Evolutionary conservation across 208 protist genomes (phyloP).

Genomic region (Borovskyia barvae): DNA sequence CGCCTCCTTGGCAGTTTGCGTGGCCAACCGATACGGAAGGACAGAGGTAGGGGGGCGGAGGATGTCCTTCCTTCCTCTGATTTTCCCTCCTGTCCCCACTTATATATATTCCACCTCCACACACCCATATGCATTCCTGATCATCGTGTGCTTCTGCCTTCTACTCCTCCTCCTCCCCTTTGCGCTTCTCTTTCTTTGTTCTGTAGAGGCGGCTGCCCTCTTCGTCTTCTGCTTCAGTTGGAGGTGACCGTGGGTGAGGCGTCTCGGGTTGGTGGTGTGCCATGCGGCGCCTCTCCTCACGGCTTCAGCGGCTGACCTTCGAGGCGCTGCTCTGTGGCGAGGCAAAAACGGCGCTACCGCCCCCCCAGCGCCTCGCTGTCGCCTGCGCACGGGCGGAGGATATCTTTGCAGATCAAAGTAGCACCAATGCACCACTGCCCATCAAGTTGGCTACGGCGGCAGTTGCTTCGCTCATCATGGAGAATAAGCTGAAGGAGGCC

Average conservation of each 20-base stretch:
- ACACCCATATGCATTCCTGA: slow-evolving; percentile 5
- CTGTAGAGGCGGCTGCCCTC: slow-evolving; percentile 7
- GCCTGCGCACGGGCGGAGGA: slow-evolving; percentile 8
- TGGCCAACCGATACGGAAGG: too few species aligned
- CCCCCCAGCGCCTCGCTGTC: background rate
- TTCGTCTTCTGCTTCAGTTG: background rate
- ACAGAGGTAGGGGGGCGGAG: too few species aligned
- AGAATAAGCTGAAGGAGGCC: slow-evolving; percentile 29
- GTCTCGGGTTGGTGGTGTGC: too few species aligned
- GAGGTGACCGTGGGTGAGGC: background rate
- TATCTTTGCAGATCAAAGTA: slow-evolving; percentile 18
- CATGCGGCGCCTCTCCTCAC: slow-evolving; percentile 29
- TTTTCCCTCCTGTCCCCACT: background rate
- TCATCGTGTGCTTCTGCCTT: background rate
- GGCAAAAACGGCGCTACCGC: slow-evolving; percentile 8
- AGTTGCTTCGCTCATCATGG: slow-evolving; percentile 23
- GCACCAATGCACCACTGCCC: slow-evolving; percentile 46
- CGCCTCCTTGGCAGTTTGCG: too few species aligned
- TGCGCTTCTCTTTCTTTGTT: slow-evolving; percentile 19
- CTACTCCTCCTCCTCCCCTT: slow-evolving; percentile 4
- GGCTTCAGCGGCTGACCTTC: slow-evolving; percentile 47
- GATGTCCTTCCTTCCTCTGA: too few species aligned
- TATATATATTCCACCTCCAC: background rate
- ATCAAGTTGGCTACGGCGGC: slow-evolving; percentile 44
- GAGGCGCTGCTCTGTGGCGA: slow-evolving; percentile 59